Evolutionary conservation across 768 basidiomycete genomes (phyloP).

Genomic region (Psilocybe subaeruginosa): DNA sequence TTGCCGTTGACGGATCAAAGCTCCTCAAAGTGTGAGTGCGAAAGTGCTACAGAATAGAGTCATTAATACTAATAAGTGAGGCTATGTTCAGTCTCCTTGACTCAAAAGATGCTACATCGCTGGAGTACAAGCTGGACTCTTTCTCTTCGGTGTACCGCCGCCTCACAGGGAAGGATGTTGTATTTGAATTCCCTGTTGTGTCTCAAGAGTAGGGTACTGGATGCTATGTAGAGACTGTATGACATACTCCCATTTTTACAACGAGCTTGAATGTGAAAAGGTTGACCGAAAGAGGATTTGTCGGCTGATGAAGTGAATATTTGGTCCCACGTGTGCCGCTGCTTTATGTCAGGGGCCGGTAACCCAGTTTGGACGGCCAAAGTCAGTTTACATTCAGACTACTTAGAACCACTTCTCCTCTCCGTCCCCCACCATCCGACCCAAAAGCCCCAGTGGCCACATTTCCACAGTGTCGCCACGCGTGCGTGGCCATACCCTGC

Average conservation of each 20-base stretch:
- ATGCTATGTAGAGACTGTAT: constrained; percentile 22
- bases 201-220: constrained; percentile 60
- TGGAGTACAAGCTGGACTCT: constrained; percentile 99
- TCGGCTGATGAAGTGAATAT: constrained; percentile 16
- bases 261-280: neutral
- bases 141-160: constrained; percentile 97
- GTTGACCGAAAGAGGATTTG: constrained; percentile 12
- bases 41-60: constrained; percentile 5
- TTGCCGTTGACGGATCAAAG: constrained; percentile 92
- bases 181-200: constrained; percentile 88
- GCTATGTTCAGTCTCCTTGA: constrained; percentile 80
- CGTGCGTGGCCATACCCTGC: constrained; percentile 20
- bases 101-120: constrained; percentile 94
- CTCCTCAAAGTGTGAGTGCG: constrained; percentile 92
- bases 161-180: constrained; percentile 95
- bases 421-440: constrained; percentile 28
- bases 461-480: constrained; percentile 19
- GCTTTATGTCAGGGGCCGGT: constrained; percentile 31
- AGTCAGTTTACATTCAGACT: constrained; percentile 21
- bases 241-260: constrained; percentile 4
- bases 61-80: constrained; percentile 10
- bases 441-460: constrained; percentile 43
- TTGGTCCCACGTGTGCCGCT: constrained; percentile 36
- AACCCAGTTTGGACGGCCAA: constrained; percentile 28
- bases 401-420: constrained; percentile 27